Percentiles rank a stretch among this genome's conserved stretches.
These are phyloP conservation scores for Phoenix dactylifera DNA, from an alignment of 176 grass and related monocot genomes.

Conservation along the genomic window DNA sequence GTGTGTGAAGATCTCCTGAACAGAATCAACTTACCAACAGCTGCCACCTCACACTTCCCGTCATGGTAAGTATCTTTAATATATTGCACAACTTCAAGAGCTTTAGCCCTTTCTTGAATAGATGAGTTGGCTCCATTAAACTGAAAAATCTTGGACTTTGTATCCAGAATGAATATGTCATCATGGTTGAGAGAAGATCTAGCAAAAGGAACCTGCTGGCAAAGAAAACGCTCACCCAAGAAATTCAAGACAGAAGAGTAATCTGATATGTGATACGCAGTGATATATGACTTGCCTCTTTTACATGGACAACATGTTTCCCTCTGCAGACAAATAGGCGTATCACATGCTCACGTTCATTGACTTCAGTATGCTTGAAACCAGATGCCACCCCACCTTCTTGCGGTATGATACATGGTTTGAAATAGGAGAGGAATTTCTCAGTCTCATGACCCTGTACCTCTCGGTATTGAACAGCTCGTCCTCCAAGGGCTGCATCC, in stretches of 20 bases:
- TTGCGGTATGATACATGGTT: conserved; percentile 96
- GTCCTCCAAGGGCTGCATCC: conserved; percentile 86
- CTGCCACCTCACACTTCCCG: conserved; percentile 78
- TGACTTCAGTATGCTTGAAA: conserved; percentile 69
- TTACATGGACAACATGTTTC: conserved; percentile 96
- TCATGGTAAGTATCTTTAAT: conserved; percentile 95
- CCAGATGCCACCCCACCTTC: conserved; percentile 82
- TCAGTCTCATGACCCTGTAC: conserved; percentile 93
- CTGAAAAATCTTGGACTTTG: conserved; percentile 92
- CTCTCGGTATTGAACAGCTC: conserved; percentile 95
- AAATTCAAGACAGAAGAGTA: no score
- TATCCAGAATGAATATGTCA: conserved; percentile 99
- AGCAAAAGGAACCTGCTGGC: conserved; percentile 75
- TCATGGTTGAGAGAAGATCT: conserved; percentile 95
- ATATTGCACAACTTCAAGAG: conserved; percentile 96
- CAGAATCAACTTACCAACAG: conserved; percentile 65
- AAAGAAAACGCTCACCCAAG: conserved; percentile 13
- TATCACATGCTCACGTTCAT: conserved; percentile 54
- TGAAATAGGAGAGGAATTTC: conserved; percentile 99
- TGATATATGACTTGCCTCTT: conserved; percentile 51
- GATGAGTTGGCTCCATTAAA: conserved; percentile 95
- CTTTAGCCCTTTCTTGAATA: conserved; percentile 99
- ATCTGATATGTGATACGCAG: neutral
- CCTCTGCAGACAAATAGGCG: conserved; percentile 94
- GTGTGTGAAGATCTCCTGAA: neutral